phyloP scores from a whole-genome alignment of 139 green algal species.

The Ostreobium quekettii region DNA sequence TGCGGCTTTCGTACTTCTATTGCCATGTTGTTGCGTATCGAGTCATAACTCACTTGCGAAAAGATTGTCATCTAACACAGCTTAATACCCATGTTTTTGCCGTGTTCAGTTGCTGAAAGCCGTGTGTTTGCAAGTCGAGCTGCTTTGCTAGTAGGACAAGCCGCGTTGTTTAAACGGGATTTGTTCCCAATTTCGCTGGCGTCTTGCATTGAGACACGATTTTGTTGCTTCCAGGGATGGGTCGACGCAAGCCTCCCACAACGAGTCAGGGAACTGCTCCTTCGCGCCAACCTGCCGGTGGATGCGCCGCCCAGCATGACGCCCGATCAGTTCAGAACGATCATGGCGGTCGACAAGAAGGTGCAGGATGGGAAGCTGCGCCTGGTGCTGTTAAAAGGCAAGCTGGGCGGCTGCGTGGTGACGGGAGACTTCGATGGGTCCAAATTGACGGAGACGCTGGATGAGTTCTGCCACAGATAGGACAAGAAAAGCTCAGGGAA shows the following conservation, averaged over 20 bases:
- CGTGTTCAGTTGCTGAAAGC: background rate
- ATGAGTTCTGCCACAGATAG: slow-evolving; percentile 51
- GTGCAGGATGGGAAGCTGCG: slow-evolving; percentile 73
- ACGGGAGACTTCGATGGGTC: slow-evolving; percentile 83
- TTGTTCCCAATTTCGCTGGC: background rate
- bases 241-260: slow-evolving; percentile 70
- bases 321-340: slow-evolving; percentile 60
- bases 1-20: too few species aligned
- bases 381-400: slow-evolving; percentile 88
- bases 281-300: slow-evolving; percentile 56
- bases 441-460: slow-evolving; percentile 78
- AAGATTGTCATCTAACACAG: too few species aligned
- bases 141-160: background rate
- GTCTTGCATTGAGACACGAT: background rate
- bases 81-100: too few species aligned
- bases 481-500: background rate
- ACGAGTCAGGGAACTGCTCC: slow-evolving; percentile 57
- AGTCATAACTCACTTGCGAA: too few species aligned
- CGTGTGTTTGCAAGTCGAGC: background rate
- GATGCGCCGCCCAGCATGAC: slow-evolving; percentile 51
- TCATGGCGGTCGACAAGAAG: slow-evolving; percentile 99
- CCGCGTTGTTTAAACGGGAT: background rate
- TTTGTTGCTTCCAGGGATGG: slow-evolving; percentile 59
- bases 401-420: slow-evolving; percentile 85
- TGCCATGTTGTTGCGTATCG: too few species aligned